Evolutionary conservation across 345 rosid genomes (phyloP).

Genomic region (Capsella bursapastoris): DNA sequence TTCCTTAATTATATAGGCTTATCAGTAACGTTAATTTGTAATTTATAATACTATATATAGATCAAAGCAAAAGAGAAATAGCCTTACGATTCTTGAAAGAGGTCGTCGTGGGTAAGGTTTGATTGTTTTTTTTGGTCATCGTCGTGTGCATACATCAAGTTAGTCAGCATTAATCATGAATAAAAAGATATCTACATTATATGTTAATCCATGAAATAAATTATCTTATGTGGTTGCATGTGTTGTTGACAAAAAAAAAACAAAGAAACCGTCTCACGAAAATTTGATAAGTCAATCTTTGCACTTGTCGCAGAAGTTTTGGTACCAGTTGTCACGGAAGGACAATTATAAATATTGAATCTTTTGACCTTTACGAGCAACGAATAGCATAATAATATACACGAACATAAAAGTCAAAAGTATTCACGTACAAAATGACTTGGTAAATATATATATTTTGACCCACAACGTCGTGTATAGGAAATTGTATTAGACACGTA

Average conservation of each 20-base stretch:
- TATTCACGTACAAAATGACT: background rate
- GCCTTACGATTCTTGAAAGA: background rate
- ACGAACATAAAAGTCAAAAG: conserved; percentile 30
- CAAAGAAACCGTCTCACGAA: background rate
- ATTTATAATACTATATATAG: background rate
- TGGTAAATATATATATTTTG: background rate
- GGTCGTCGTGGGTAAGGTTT: background rate
- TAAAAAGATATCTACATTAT: background rate
- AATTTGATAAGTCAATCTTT: background rate
- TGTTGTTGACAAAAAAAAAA: background rate
- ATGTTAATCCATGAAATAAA: background rate
- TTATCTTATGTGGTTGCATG: background rate
- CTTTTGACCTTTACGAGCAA: conserved; percentile 28
- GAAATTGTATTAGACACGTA: background rate
- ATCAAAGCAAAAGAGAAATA: background rate
- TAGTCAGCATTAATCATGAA: conserved; percentile 1
- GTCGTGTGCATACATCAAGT: background rate
- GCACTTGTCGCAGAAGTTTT: background rate
- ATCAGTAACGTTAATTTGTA: background rate
- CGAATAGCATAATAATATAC: background rate
- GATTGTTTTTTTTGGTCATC: background rate
- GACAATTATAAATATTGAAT: conserved; percentile 14
- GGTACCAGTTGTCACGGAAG: conserved; percentile 12
- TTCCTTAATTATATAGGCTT: background rate
- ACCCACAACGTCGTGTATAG: background rate